A percentile compares a stretch with the other conserved stretches of the same genome.
These are phyloP conservation scores for Falciphora oryzae DNA, from an alignment of 2,329 filamentous ascomycete genomes.

Conservation along the genomic window DNA sequence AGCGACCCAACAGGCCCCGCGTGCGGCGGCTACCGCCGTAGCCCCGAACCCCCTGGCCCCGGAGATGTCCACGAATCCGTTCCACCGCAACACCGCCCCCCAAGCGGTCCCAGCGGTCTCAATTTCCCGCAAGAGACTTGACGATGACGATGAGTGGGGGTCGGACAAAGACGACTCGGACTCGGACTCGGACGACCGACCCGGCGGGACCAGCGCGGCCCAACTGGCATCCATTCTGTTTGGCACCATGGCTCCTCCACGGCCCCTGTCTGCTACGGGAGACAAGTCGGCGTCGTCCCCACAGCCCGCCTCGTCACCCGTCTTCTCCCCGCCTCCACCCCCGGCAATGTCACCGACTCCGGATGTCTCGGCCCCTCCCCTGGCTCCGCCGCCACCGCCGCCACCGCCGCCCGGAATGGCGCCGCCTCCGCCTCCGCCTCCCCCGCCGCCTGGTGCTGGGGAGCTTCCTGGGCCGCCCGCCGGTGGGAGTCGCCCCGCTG, in stretches of 20 bases:
- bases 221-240: conserved; percentile 93
- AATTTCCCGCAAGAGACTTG: conserved; percentile 48
- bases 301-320: conserved; percentile 28
- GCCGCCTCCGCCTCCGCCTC: conserved; percentile 28
- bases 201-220: conserved; percentile 77
- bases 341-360: conserved; percentile 29
- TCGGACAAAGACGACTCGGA: conserved; percentile 59
- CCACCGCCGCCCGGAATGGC: conserved; percentile 31
- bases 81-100: conserved; percentile 77
- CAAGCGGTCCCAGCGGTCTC: conserved; percentile 41
- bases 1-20: conserved; percentile 32
- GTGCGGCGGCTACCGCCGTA: conserved; percentile 37
- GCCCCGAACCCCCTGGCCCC: conserved; percentile 35
- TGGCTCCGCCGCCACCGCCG: conserved; percentile 29
- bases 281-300: conserved; percentile 49
- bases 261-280: conserved; percentile 77
- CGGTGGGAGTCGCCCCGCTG: conserved; percentile 44
- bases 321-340: conserved; percentile 29
- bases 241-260: conserved; percentile 91
- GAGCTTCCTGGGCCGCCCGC: conserved; percentile 29
- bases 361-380: conserved; percentile 18
- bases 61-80: conserved; percentile 84
- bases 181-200: conserved; percentile 71
- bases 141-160: conserved; percentile 72
- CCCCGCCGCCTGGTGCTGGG: conserved; percentile 18